Evolutionary conservation across 495 filamentous ascomycete genomes (phyloP).

Genomic region (Usnea hakonensis): DNA sequence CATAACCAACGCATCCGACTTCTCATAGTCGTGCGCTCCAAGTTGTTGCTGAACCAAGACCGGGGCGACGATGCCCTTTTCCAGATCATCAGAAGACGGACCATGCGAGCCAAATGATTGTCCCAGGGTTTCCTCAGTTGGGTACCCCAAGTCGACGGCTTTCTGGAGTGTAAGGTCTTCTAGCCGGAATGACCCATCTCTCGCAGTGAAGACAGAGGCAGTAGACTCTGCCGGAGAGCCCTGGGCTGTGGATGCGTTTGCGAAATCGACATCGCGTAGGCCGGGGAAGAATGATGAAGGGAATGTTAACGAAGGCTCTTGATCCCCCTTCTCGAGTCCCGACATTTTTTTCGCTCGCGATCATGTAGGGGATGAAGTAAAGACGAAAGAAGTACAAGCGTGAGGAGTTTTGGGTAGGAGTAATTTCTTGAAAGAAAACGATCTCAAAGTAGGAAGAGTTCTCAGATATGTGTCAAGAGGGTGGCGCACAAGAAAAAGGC

Average conservation of each 20-base stretch:
- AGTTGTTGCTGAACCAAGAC: slow-evolving; percentile 19
- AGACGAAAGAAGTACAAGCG: neutral
- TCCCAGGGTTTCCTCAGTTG: slow-evolving; percentile 15
- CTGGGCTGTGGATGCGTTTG: slow-evolving; percentile 7
- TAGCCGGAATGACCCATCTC: slow-evolving; percentile 11
- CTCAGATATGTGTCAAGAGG: neutral
- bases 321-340: neutral
- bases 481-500: neutral
- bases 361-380: neutral
- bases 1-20: slow-evolving; percentile 15
- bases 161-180: slow-evolving; percentile 17
- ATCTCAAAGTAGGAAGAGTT: neutral
- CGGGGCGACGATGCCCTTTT: slow-evolving; percentile 19
- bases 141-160: slow-evolving; percentile 18
- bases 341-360: neutral
- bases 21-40: slow-evolving; percentile 22
- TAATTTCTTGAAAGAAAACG: neutral
- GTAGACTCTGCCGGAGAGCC: slow-evolving; percentile 8
- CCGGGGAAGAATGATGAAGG: neutral
- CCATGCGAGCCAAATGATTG: slow-evolving; percentile 2
- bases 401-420: neutral
- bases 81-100: slow-evolving; percentile 14
- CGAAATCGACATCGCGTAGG: slow-evolving; percentile 1
- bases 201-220: slow-evolving; percentile 7
- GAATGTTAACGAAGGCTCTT: neutral